phyloP scores from a whole-genome alignment of 1,284 basidiomycete species.

The Amylostereum areolatum region DNA sequence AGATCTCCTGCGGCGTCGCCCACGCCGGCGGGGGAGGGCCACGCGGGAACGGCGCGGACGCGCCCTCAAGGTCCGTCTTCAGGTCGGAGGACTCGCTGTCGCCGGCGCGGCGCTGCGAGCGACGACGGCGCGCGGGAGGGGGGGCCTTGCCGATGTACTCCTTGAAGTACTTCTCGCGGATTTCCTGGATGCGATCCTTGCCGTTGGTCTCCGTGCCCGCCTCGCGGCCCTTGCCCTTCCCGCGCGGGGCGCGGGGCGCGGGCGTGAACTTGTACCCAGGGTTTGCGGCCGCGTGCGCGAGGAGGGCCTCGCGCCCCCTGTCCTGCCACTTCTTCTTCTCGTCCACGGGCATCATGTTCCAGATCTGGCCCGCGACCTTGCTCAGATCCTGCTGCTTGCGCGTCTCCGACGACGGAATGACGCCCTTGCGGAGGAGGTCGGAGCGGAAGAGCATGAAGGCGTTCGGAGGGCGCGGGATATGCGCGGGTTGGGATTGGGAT shows the following conservation, averaged over 20 bases:
- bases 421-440: slow-evolving; percentile 41
- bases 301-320: slow-evolving; percentile 31
- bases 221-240: slow-evolving; percentile 14
- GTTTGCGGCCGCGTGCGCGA: slow-evolving; percentile 32
- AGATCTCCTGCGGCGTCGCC: neutral
- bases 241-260: slow-evolving; percentile 17
- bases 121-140: neutral
- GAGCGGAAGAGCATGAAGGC: slow-evolving; percentile 82
- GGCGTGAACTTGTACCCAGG: slow-evolving; percentile 43
- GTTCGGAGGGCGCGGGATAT: slow-evolving; percentile 72
- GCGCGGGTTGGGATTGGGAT: slow-evolving; percentile 24
- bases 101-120: neutral
- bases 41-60: neutral
- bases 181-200: slow-evolving; percentile 13
- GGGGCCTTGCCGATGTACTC: neutral
- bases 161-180: slow-evolving; percentile 16
- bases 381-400: slow-evolving; percentile 51
- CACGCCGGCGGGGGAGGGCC: neutral
- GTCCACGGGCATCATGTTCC: slow-evolving; percentile 37
- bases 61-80: neutral
- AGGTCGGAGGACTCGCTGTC: neutral
- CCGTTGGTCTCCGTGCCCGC: slow-evolving; percentile 3
- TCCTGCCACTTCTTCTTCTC: slow-evolving; percentile 41
- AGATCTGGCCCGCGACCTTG: slow-evolving; percentile 46
- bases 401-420: slow-evolving; percentile 21